phyloP scores from a whole-genome alignment of 345 rosid genomes.

The Linum trigynum region DNA sequence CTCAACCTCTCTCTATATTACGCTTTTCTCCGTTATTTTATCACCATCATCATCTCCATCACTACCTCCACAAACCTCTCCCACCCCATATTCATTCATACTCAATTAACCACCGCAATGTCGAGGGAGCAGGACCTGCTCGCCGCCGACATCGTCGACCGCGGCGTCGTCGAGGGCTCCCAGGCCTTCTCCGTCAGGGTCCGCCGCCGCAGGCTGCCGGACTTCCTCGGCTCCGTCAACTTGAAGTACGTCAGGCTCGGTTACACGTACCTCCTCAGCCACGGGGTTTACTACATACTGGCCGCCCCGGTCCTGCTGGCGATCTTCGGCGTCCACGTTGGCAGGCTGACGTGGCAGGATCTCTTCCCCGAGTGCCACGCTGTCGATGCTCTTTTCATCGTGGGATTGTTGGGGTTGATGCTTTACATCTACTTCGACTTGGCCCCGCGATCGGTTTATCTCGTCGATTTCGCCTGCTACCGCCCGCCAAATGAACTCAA shows the following conservation, averaged over 20 bases:
- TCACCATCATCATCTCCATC: too few relatives aligned
- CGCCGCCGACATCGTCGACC: conserved; percentile 44
- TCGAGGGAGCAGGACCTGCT: conserved; percentile 21
- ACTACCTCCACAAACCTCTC: too few relatives aligned
- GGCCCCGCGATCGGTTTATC: conserved; percentile 36
- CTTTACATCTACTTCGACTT: conserved; percentile 31
- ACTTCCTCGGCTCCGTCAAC: conserved; percentile 43
- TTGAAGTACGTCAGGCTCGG: conserved; percentile 56
- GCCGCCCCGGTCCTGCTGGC: conserved; percentile 26
- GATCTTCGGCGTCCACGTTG: conserved; percentile 23
- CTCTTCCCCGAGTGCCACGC: conserved; percentile 10
- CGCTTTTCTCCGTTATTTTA: too few relatives aligned
- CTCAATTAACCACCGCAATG: conserved; percentile 13
- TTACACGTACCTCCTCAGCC: conserved; percentile 45
- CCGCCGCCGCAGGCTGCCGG: conserved; percentile 36
- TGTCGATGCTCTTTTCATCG: conserved; percentile 12
- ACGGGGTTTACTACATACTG: conserved; percentile 28
- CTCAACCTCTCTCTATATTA: background rate
- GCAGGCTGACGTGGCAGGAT: conserved; percentile 25
- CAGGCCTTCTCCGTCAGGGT: conserved; percentile 35
- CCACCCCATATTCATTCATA: background rate
- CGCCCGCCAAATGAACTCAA: conserved; percentile 55
- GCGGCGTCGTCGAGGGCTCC: conserved; percentile 35
- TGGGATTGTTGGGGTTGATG: conserved; percentile 20
- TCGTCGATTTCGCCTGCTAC: conserved; percentile 57